Conservation (phyloP, 306 rosid species). For the Lathyrus aphaca region DNA sequence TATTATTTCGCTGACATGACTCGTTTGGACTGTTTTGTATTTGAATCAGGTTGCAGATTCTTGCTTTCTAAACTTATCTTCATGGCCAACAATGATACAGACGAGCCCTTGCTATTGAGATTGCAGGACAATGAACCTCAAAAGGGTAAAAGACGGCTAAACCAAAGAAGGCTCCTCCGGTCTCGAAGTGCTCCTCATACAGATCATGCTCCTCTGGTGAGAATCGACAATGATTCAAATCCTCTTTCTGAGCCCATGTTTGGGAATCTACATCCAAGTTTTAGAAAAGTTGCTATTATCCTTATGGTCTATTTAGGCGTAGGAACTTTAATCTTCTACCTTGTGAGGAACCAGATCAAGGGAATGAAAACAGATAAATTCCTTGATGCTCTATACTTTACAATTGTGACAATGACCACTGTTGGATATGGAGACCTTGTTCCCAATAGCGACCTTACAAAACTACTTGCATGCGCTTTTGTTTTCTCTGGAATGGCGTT, state of each 20-base stretch:
- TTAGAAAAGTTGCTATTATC: conserved; percentile 37
- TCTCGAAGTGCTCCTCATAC: conserved; percentile 61
- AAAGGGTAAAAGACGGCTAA: conserved; percentile 35
- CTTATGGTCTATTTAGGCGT: conserved; percentile 46
- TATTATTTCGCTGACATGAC: conserved; percentile 27
- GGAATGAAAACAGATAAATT: conserved; percentile 47
- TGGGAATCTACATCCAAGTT: conserved; percentile 46
- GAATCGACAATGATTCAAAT: conserved; percentile 17
- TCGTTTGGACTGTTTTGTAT: conserved; percentile 24
- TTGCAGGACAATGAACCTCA: conserved; percentile 33
- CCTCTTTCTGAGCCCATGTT: conserved; percentile 35
- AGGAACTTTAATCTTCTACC: conserved; percentile 50
- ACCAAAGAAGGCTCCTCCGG: conserved; percentile 47
- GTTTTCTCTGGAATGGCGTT: conserved; percentile 60
- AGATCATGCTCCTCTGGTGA: conserved; percentile 11
- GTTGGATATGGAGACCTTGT: conserved; percentile 65
- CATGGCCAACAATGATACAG: conserved; percentile 55
- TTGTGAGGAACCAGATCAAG: conserved; percentile 46
- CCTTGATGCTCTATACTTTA: conserved; percentile 55
- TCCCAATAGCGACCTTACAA: conserved; percentile 50
- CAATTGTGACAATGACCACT: conserved; percentile 60
- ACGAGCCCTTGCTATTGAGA: conserved; percentile 47
- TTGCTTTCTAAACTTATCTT: conserved; percentile 27
- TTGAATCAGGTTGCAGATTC: conserved; percentile 42
- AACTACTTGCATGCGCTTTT: conserved; percentile 55